Evolutionary conservation across 208 protist genomes (phyloP), one percentile per base, ranked within the genome.

Genomic region (Acanthamoeba sp.): DNA sequence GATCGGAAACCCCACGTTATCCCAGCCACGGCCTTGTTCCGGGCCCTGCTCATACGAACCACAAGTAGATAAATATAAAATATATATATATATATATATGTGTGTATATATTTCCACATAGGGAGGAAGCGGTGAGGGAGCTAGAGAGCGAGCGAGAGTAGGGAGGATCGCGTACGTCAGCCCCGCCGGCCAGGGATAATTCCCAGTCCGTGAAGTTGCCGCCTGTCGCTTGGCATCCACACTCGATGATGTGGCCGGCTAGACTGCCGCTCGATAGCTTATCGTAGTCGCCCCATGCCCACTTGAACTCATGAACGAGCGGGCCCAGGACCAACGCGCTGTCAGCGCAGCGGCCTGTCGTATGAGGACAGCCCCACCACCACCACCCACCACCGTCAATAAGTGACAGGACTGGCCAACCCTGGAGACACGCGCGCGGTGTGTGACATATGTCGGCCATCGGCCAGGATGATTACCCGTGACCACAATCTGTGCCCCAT

Each of bases 191-290:
- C 57, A 85, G 29, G 48, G 94, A 95, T 9, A 45, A 27, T 27
- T 94, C 59, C 94, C 94, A 95, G 73, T 95, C 94, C 20, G 94
- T 95, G 71, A 93, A 95, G 76, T 95, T 95, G 82, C 94, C 94
- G 22, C 94, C 94, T 2, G 94, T 95, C 20, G 94, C 84, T 85
- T 96, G 95, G 34, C 94, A 80, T 2, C 59, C 95, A 87, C 95
- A 96, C 45, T 96, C 95, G 64, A 96, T 94, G 36, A 96, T 94
- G 57, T 96, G 95, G 5, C 95, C 95, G 14, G 95, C 95, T 20
- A 96, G 42, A 62, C 91, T 96, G 40, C 95, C 95, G 12, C 45
- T 42, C 3, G 95, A 55, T 20, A 96, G 66, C 59, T 87, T 3
- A 52, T 96, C 92, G 76, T 96, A 96, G 14, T 96, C 59, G 34